A percentile compares a stretch with the other conserved stretches of the same genome.
These are phyloP conservation scores for Pyrenopolyporus hunteri DNA, from an alignment of 495 filamentous ascomycete species.

Conservation along the genomic window DNA sequence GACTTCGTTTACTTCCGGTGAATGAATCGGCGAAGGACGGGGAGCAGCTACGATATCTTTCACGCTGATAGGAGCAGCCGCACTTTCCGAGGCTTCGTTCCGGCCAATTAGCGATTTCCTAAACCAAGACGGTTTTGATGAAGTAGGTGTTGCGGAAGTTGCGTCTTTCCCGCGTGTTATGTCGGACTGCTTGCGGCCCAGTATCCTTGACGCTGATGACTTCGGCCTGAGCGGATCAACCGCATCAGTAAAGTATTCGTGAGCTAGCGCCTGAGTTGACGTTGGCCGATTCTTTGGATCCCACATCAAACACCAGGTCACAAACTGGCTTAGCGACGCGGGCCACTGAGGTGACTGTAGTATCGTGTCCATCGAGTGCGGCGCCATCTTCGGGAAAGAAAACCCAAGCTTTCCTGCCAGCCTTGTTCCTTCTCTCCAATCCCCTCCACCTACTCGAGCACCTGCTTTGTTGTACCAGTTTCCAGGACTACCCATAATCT, in stretches of 20 bases:
- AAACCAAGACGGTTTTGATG: constrained; percentile 93
- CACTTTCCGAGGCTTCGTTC: constrained; percentile 53
- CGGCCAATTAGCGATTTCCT: constrained; percentile 84
- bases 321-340: constrained; percentile 82
- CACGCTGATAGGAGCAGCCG: constrained; percentile 24
- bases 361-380: constrained; percentile 95
- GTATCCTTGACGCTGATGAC: constrained; percentile 81
- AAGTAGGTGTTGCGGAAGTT: constrained; percentile 66
- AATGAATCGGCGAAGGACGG: constrained; percentile 65
- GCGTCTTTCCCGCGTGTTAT: constrained; percentile 71
- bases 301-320: constrained; percentile 99
- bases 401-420: constrained; percentile 96
- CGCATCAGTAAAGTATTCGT: constrained; percentile 96
- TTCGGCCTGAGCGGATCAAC: constrained; percentile 92
- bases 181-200: constrained; percentile 88
- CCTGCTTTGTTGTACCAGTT: constrained; percentile 96
- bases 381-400: constrained; percentile 99
- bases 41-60: constrained; percentile 46
- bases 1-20: constrained; percentile 58
- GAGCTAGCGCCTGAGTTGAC: constrained; percentile 88
- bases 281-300: constrained; percentile 94
- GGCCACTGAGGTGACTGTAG: constrained; percentile 92
- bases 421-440: constrained; percentile 94
- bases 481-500: constrained; percentile 99
- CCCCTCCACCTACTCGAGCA: constrained; percentile 87